Conservation (phyloP, 208 protist genomes). For the Porcisia hertigi region DNA sequence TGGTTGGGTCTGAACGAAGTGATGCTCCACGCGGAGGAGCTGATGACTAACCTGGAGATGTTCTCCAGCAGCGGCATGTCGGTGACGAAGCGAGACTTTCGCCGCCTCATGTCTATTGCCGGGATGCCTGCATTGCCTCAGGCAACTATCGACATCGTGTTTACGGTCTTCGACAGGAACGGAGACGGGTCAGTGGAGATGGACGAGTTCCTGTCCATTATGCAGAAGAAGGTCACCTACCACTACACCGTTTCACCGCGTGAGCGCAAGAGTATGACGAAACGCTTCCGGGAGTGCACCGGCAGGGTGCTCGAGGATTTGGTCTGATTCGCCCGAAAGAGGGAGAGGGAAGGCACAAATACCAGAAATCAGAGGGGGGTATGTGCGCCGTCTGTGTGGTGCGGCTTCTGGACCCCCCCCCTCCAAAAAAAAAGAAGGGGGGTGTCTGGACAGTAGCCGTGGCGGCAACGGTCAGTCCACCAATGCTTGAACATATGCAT, state of each 20-base stretch:
- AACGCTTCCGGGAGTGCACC: constrained; percentile 62
- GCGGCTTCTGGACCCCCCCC: neutral
- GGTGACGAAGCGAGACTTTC: constrained; percentile 59
- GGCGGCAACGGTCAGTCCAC: neutral
- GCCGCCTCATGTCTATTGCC: constrained; percentile 57
- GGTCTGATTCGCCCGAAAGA: neutral
- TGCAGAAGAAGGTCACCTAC: constrained; percentile 77
- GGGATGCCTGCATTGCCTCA: constrained; percentile 41
- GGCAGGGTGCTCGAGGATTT: constrained; percentile 19
- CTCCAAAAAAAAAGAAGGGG: neutral
- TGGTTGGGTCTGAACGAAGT: constrained; percentile 84
- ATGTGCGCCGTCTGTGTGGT: neutral
- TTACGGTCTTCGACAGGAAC: constrained; percentile 87
- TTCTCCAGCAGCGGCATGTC: constrained; percentile 62
- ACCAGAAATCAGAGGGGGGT: neutral
- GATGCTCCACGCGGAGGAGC: constrained; percentile 53
- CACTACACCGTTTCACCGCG: constrained; percentile 43
- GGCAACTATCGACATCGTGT: constrained; percentile 54
- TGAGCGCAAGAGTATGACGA: constrained; percentile 49
- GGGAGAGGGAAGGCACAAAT: neutral
- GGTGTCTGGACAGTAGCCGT: neutral
- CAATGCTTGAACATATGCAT: neutral
- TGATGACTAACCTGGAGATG: constrained; percentile 64
- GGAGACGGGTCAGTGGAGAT: constrained; percentile 81
- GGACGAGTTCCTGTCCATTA: constrained; percentile 83